Base-by-base conservation (phyloP, 1,284 basidiomycete genomes). In the Ustilago sp. region DNA sequence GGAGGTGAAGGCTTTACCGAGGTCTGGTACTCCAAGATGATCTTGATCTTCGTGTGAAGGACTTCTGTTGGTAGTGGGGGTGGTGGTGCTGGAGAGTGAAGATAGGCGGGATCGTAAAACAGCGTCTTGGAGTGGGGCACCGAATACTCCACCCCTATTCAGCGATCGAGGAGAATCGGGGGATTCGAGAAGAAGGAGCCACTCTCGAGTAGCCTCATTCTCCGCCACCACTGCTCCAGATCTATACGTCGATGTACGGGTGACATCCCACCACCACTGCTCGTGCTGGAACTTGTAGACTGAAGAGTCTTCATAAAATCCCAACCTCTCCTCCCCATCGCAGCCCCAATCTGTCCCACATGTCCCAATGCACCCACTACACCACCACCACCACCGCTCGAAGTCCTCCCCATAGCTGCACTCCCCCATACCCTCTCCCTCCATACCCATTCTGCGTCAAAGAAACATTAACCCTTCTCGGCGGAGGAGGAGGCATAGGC, bases 291-390 rank as follows among this genome's bases (percentile, higher is more conserved):
- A 45, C 61, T 65, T n/a, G 63, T 61, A 12, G 19, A 61, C 19
- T 74, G 69, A 34, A 74, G 53, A 34, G 66, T 77, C 34, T 74
- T 79, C 51, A 81, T 62, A 55, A 81, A 76, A 50, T 79, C 80
- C 80, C 78, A 81, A 0, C 80, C 80, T 47, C 54, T 68, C n/a
- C 68, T 64, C 17, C 80, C 79, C 52, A 81, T 77, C 8, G 79
- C 79, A 17, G 70, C 79, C 9, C 79, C 79, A 2, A 81, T 47
- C 38, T 77, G 71, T 4, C 80, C 79, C 7, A 80, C 72, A 23
- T 75, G 73, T 2, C 79, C 80, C 6, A 78, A 43, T 7, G 75
- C 71, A 17, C 65, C 61, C 3, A 75, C 69, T 3, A 78, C 69
- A 28, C 70, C 72, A 38, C 72, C 69, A 32, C 59, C 55, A 32